A percentile compares a stretch with the other conserved stretches of the same genome.
phyloP scores from a whole-genome alignment of 108 stramenopile genomes.

The Poteriospumella lacustris region DNA sequence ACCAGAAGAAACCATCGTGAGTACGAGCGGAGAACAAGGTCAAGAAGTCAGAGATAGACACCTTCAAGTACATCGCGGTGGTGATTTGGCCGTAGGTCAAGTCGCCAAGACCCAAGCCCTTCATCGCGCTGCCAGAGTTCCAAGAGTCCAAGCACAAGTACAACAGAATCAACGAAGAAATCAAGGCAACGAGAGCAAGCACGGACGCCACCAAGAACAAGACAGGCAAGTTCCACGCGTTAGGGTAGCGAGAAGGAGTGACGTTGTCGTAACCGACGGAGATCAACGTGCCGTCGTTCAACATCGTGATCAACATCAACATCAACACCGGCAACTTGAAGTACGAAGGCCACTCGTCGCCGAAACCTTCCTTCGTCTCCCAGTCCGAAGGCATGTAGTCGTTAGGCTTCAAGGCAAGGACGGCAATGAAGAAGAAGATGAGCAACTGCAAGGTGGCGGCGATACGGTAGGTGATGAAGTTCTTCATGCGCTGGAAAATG shows the following conservation, averaged over 20 bases:
- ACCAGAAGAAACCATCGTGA: slow-evolving; percentile 33
- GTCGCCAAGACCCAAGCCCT: slow-evolving; percentile 10
- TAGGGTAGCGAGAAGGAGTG: slow-evolving; percentile 57
- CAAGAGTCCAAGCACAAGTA: slow-evolving; percentile 26
- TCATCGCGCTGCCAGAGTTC: neutral
- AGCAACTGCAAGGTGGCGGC: slow-evolving; percentile 66
- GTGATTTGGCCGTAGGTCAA: slow-evolving; percentile 30
- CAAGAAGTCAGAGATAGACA: slow-evolving; percentile 36
- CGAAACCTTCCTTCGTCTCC: neutral
- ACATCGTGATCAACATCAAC: slow-evolving; percentile 15
- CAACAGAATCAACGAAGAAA: slow-evolving; percentile 46
- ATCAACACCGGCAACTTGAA: slow-evolving; percentile 9
- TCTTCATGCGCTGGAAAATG: slow-evolving; percentile 57
- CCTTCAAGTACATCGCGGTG: slow-evolving; percentile 34
- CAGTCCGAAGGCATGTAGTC: neutral
- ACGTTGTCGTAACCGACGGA: slow-evolving; percentile 38
- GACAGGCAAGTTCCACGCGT: slow-evolving; percentile 47
- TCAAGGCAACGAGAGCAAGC: slow-evolving; percentile 57
- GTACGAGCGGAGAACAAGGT: slow-evolving; percentile 35
- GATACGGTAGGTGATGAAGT: slow-evolving; percentile 61
- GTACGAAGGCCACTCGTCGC: slow-evolving; percentile 5
- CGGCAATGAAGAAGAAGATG: slow-evolving; percentile 47
- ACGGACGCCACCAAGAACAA: slow-evolving; percentile 55
- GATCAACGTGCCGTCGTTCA: slow-evolving; percentile 23
- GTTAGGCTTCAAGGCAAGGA: slow-evolving; percentile 1